Evolutionary conservation across 192 early-diverging fungal genomes (phyloP), one percentile per base, ranked within the genome.

Genomic region (Coemansia sp.): DNA sequence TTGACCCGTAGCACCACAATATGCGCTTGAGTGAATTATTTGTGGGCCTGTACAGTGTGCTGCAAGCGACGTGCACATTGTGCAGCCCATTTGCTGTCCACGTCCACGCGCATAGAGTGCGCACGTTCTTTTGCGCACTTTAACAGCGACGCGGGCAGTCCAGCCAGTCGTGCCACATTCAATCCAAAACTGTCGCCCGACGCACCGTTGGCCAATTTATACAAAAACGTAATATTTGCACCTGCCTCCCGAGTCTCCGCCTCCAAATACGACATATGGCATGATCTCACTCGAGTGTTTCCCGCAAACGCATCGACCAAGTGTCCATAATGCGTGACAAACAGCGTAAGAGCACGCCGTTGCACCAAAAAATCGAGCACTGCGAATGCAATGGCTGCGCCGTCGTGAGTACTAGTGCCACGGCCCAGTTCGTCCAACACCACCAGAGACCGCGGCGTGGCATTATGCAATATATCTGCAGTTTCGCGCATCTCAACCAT

Each of bases 381-480:
- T 0, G 94, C 82, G 71, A 88, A 94, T 0, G 97, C 97, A 61
- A 99, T 96, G 26, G 97, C 93, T 54, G 93, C 92, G 13, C 97
- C 97, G 78, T 99, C 97, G 82, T 92, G 93, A 0, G 97, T 99
- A 61, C 88, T 91, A 0, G 97, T 99, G 16, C 96, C 97, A 32
- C 97, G 86, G 51, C 97, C 97, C 14, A 99, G 85, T 80, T 99
- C 97, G 74, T 99, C 97, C 53, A 99, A 62, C 66, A 98, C 94
- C 14, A 94, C 96, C 62, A 98, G 84, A 3, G 93, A 96, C 0
- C 84, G 81, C 5, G 88, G 87, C 1, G 95, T 97, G 0, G 92
- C 92, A 61, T 96, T 90, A 19, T 86, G 82, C 51, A 99, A 61
- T 61, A 99, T 93, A 60, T 88, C 91, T 35, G 90, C 91, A 0